Evolutionary conservation across 2,329 filamentous ascomycete species (phyloP), one percentile per base, ranked within the genome.

Genomic region (Alternaria gansuensis): DNA sequence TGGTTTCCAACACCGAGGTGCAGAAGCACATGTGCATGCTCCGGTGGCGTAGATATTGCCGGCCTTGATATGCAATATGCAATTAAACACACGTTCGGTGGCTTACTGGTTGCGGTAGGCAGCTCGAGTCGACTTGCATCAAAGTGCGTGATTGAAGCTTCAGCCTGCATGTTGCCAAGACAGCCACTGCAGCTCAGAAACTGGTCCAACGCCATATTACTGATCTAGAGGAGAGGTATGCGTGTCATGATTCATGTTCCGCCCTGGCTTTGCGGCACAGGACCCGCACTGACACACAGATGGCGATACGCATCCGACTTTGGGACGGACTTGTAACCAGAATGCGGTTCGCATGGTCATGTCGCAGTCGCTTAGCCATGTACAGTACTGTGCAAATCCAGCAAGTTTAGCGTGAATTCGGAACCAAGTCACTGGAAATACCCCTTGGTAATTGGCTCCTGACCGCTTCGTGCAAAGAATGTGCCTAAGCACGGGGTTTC

Each of bases 91-190:
- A 53, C 34, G 45, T 61, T 37, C 37, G 40, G 40, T 45, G 54
- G 55, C 60, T 62, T 53, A 45, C 59, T 57, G 34, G 40, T 51
- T 57, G 41, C 23, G 48, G 59, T n/a, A 46, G 29, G 50, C 45
- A 43, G 49, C 39, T 59, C 28, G 37, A 48, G 24, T 41, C 46
- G 40, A 45, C 24, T 40, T 51, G 54, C 40, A 24, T 56, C 45
- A 41, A 50, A 40, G 40, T 37, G 39, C 40, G 54, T 48, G 57
- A 54, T 48, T 43, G 53, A 57, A 57, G 51, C 54, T 61, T 50
- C 53, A 36, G 39, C 54, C n/a, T 61, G 61, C 54, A 59, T 59
- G 51, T 36, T 37, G 61, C 63, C 61, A 64, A 66, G 63, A 57
- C 51, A 11, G 31, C n/a, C 36, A 49, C 37, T 54, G 54, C 46